These are phyloP conservation scores for Ilex aquifolium DNA, from an alignment of 257 asterid genomes.

Conservation along the genomic window DNA sequence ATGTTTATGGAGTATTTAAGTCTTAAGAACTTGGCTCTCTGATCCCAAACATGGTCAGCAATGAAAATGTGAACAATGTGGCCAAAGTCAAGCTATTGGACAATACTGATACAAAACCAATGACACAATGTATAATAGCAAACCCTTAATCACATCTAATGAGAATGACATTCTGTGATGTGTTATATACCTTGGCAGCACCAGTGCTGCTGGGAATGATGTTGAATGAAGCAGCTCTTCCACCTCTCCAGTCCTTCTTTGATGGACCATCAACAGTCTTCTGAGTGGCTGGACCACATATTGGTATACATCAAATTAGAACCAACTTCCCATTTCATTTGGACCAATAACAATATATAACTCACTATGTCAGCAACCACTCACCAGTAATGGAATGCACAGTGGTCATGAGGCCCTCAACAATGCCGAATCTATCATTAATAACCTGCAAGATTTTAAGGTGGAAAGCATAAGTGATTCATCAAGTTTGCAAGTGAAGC, in stretches of 20 bases:
- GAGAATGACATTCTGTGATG: no score
- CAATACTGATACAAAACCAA: no score
- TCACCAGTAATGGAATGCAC: conserved; percentile 70
- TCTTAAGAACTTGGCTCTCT: no score
- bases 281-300: conserved; percentile 15
- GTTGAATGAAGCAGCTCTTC: conserved; percentile 86
- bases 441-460: conserved; percentile 33
- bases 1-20: no score
- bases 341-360: no score
- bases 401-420: conserved; percentile 76
- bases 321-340: no score
- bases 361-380: not conserved
- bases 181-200: conserved; percentile 53
- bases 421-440: conserved; percentile 72
- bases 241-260: conserved; percentile 88
- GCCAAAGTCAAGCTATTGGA: no score
- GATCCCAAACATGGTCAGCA: no score
- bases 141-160: no score
- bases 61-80: no score
- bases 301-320: conserved; percentile 24
- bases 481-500: no score
- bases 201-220: conserved; percentile 89
- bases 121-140: no score
- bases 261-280: conserved; percentile 89
- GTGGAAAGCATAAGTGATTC: not conserved